Percentiles rank a stretch among this genome's conserved stretches.
Evolutionary conservation across 495 filamentous ascomycete genomes (phyloP).

Genomic region (Penicillium diatomitis): DNA sequence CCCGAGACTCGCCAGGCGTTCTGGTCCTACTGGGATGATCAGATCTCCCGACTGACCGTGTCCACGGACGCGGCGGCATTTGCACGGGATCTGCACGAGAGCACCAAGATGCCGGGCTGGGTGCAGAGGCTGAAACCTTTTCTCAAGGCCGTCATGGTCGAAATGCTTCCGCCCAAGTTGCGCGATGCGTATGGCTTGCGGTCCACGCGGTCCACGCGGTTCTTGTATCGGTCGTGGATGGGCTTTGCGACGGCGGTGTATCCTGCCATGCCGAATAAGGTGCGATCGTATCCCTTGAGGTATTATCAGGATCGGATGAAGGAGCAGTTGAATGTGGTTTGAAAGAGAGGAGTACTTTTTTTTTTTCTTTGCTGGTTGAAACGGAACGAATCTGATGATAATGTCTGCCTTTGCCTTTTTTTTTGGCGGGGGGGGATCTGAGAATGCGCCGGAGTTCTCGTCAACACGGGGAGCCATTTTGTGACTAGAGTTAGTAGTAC

Average conservation of each 20-base stretch:
- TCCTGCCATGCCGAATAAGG: conserved; percentile 26
- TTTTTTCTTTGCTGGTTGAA: too few relatives aligned
- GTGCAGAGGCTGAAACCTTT: conserved; percentile 27
- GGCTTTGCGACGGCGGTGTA: conserved; percentile 31
- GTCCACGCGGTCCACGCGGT: conserved; percentile 22
- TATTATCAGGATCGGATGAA: conserved; percentile 25
- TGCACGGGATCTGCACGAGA: conserved; percentile 20
- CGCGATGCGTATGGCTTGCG: conserved; percentile 32
- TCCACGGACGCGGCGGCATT: conserved; percentile 26
- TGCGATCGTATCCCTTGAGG: conserved; percentile 22
- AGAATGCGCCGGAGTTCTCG: too few relatives aligned
- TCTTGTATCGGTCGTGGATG: conserved; percentile 29
- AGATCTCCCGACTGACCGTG: conserved; percentile 23
- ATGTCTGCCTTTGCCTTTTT: conserved; percentile 3
- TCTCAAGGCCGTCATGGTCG: conserved; percentile 25
- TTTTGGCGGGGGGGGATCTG: not conserved
- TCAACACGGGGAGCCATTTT: too few relatives aligned
- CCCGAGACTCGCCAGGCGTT: conserved; percentile 26
- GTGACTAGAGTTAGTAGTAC: too few relatives aligned
- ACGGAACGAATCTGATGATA: too few relatives aligned
- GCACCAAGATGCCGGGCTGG: conserved; percentile 25
- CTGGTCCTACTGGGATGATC: conserved; percentile 35
- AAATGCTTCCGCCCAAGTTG: conserved; percentile 32
- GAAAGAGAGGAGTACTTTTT: not conserved
- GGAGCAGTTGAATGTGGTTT: conserved; percentile 23